Conservation (phyloP, 2,329 filamentous ascomycete species). For the Chaetomiaceae sp. region DNA sequence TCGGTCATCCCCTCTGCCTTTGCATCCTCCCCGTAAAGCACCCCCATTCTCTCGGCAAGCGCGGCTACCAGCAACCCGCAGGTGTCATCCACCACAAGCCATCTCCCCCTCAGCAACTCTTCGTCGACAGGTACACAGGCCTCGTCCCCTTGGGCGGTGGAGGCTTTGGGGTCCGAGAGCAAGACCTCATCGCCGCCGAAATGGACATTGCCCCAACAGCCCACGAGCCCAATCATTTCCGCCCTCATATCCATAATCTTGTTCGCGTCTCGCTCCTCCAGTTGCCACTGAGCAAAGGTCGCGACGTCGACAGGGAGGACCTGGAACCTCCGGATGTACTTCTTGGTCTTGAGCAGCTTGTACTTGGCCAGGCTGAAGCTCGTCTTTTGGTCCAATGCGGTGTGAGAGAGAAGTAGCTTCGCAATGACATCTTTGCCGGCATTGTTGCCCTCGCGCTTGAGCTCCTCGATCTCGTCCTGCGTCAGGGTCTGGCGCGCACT, state of each 20-base stretch:
- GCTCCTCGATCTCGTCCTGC: constrained; percentile 69
- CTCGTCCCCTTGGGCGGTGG: constrained; percentile 26
- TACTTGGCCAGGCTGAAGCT: constrained; percentile 93
- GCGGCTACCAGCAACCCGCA: constrained; percentile 77
- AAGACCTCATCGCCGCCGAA: constrained; percentile 48
- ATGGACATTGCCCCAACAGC: constrained; percentile 88
- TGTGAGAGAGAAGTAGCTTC: constrained; percentile 87
- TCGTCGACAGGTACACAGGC: constrained; percentile 19
- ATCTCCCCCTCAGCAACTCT: constrained; percentile 45
- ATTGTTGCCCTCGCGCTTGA: constrained; percentile 66
- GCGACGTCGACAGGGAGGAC: constrained; percentile 78
- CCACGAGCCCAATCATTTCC: constrained; percentile 75
- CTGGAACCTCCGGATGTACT: constrained; percentile 86
- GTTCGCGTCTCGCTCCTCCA: constrained; percentile 73
- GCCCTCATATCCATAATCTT: constrained; percentile 84
- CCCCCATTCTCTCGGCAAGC: constrained; percentile 83
- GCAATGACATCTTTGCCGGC: constrained; percentile 86
- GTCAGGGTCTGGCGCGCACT: constrained; percentile 70
- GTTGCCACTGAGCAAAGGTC: constrained; percentile 68
- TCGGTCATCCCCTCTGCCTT: constrained; percentile 17
- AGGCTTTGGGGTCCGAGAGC: constrained; percentile 27
- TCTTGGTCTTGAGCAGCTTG: constrained; percentile 87
- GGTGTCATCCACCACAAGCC: constrained; percentile 83
- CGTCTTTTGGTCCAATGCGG: constrained; percentile 89
- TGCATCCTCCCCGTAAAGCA: constrained; percentile 52